Evolutionary conservation across 2,329 filamentous ascomycete species (phyloP), one percentile per base, ranked within the genome.

Genomic region (Colletotrichum incanum): DNA sequence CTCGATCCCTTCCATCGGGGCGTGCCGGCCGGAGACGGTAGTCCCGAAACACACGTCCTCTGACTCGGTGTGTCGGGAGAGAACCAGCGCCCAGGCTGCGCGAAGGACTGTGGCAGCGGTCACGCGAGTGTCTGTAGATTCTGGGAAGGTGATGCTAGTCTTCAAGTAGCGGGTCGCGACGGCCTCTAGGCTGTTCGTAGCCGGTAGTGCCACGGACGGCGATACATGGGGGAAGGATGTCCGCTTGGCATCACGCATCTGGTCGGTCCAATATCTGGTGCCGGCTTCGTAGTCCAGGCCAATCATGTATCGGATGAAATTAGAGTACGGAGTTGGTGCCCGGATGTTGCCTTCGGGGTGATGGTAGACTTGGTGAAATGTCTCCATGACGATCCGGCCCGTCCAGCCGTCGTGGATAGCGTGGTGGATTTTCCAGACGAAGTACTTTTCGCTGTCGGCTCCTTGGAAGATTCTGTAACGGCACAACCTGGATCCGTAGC

Each of bases 51-150:
- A 54, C 0, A 79, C 62, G n/a, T 77, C 75, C 8, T 74, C 60
- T 5, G 50, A 50, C 1, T 72, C 86, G 2, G 83, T 76, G 73
- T 91, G 91, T 9, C 80, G 80, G 26, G 83, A 79, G 5, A 90
- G 76, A 1, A 92, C 76, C 62, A 87, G 85, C 9, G 85, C 83
- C 76, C 87, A 84, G 0, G 89, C 88, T 39, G 86, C 84, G 0
- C 74, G 68, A n/a, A 78, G 54, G 7, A 76, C 2, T 0, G 67
- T 76, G 0, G 77, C 65, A 2, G 61, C 55, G 0, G 74, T 76
- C 5, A 66, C 62, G 26, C 50, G 41, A 23, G 39, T 52, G 18
- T 52, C 49, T 5, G 23, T 31, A 52, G 26, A 52, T 23, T 4
- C 23, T 3, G 49, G 49, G 26, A 52, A 28, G 49, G 9, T 9